Evolutionary conservation across 2,329 filamentous ascomycete species (phyloP), one percentile per base, ranked within the genome.

Genomic region (Pleoardoris graminearum): DNA sequence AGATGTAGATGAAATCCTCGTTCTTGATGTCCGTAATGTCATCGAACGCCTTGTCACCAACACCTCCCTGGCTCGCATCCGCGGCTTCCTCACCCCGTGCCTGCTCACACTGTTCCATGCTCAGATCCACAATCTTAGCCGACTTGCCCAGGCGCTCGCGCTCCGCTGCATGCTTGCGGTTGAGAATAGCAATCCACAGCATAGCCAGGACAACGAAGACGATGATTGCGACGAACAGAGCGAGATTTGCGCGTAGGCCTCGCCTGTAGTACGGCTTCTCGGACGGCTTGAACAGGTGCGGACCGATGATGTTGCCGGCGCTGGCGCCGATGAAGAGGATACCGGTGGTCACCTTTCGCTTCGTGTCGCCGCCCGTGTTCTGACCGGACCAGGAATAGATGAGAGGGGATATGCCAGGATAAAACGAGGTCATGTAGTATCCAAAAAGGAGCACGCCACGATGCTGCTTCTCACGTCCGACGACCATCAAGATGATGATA

Each of bases 281-380:
- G 2, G 78, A 78, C 0, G 83, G 81, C 3, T 81, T 85, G 67
- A 86, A 89, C 0, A 88, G 75, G 41, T 85, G 79, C 0, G 86
- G 86, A 0, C 85, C 86, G 19, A 88, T 75, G 30, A 88, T 83
- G 59, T 89, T 89, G 5, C 86, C 86, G 1, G 80, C 81, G 46
- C 82, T 86, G 53, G 85, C 82, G 4, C 85, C 84, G 41, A 89
- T 79, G 61, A 89, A 86, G 1, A 89, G 75, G 6, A 87, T 76
- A 11, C 80, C 85, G 0, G 85, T 87, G 0, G 82, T 86, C 8
- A 82, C 80, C 63, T 88, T 88, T 57, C 84, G 83, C 71, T 89
- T 89, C 0, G 86, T 89, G 63, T 89, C 85, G 1, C 86, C 86
- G 0, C 82, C 86, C 0, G 86, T 86, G 57, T 87, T 86, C 54